These are phyloP conservation scores for Lophiostoma macrostomum DNA, from an alignment of 495 filamentous ascomycete genomes.

Conservation along the genomic window DNA sequence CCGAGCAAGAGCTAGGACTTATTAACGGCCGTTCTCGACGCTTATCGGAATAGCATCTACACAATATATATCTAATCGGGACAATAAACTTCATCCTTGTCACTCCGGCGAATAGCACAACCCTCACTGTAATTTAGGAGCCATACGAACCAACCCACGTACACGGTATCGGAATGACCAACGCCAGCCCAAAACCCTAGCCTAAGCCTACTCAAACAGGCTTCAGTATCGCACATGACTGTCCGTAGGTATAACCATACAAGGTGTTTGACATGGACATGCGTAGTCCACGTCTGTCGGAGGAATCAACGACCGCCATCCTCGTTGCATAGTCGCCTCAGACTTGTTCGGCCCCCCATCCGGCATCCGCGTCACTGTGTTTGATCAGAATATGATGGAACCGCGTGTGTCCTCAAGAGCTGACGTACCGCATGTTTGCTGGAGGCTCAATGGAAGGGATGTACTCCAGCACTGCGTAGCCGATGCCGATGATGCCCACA, in stretches of 20 bases:
- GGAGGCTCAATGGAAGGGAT: constrained; percentile 96
- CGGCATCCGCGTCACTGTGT: constrained; percentile 65
- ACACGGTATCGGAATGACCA: too few relatives aligned
- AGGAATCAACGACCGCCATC: constrained; percentile 26
- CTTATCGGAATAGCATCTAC: too few relatives aligned
- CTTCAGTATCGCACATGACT: not conserved
- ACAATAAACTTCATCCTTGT: too few relatives aligned
- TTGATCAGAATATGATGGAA: not conserved
- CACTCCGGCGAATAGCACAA: too few relatives aligned
- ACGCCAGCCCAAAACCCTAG: too few relatives aligned
- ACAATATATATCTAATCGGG: too few relatives aligned
- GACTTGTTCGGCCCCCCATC: constrained; percentile 91
- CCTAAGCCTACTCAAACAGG: too few relatives aligned
- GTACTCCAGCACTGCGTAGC: constrained; percentile 73
- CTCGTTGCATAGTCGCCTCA: constrained; percentile 41
- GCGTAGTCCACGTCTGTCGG: not conserved
- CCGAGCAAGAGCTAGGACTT: too few relatives aligned
- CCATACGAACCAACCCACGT: too few relatives aligned
- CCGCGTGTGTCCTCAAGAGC: not conserved
- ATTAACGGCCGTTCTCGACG: too few relatives aligned
- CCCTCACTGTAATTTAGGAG: too few relatives aligned
- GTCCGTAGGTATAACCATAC: not conserved
- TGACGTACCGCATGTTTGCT: constrained; percentile 77
- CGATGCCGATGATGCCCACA: constrained; percentile 41
- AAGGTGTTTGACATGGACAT: too few relatives aligned